Base-by-base conservation (phyloP, 176 grass and related monocot genomes). In the Rhipidocladum racemiflorum region DNA sequence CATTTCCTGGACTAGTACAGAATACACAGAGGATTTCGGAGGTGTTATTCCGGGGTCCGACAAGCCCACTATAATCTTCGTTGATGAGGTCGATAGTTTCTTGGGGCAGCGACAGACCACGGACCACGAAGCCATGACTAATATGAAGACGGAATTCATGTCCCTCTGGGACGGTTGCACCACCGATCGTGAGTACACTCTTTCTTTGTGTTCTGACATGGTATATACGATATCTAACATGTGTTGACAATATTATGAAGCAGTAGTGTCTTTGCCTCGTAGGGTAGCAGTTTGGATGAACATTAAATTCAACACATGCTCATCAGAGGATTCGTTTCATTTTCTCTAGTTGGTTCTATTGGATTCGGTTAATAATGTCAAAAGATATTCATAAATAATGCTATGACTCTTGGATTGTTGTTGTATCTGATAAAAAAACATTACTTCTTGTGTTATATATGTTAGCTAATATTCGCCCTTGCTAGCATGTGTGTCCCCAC, bases 141-240 rank as follows among this genome's bases (percentile, higher is more conserved):
- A 91, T 55, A 99, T 99, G 96, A 99, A 99, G 92, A 99, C 93
- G 11, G 96, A 99, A 71, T 99, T 99, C 81, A 99, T 99, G 96
- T 99, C 96, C 65, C 87, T 99, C 32, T 99, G 96, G 96, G 96
- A 99, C 72, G 96, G 96, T 38, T 99, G 95, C 83, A 99, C 96
- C 51, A 99, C 96, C 0, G 96, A 99, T 18, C 92, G 96, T 99
- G 76, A 93, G 96, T 90, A 14, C 70, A n/a, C n/a, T n/a, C n/a
- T n/a, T 57, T 61, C 7, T 7, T 70, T 46, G 8, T 0, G 6
- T 43, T 70, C 72, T 77, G 9, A 12, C 42, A 34, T 69, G 36
- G 1, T 77, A 45, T 11, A 20, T 12, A 30, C 9, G 4, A n/a
- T 13, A 9, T 17, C 1, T 18, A 38, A 24, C 20, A 56, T 65